These are phyloP conservation scores for Eucalyptus dawsonii DNA, from an alignment of 345 rosid genomes.

Conservation along the genomic window DNA sequence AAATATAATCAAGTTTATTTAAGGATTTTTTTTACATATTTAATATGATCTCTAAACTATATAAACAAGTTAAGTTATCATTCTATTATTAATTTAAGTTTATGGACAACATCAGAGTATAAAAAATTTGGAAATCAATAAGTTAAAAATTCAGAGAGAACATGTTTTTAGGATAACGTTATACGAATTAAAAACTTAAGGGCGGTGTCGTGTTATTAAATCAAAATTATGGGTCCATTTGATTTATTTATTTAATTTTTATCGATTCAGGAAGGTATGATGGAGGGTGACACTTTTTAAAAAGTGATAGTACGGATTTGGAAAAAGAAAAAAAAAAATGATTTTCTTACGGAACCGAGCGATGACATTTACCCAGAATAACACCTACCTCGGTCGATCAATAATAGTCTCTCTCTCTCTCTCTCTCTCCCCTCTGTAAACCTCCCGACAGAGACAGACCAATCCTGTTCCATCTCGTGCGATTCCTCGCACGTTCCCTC, in stretches of 20 bases:
- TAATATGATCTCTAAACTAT: not conserved
- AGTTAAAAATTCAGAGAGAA: fast-evolving
- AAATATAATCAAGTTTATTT: fast-evolving
- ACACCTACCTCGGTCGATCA: not conserved
- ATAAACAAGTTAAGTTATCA: not conserved
- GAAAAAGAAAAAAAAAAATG: not conserved
- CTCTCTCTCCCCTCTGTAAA: not conserved
- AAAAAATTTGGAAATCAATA: too few relatives aligned
- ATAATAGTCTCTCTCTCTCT: not conserved
- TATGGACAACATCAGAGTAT: not conserved
- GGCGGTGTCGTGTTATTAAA: not conserved
- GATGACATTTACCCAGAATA: not conserved
- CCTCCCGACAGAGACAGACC: not conserved
- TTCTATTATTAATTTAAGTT: too few relatives aligned
- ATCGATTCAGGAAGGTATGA: not conserved
- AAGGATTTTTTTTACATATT: too few relatives aligned
- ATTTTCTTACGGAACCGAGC: not conserved
- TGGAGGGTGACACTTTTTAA: not conserved
- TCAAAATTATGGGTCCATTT: too few relatives aligned
- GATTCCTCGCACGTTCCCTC: not conserved
- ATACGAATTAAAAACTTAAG: too few relatives aligned
- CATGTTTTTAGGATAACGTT: too few relatives aligned
- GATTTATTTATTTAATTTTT: too few relatives aligned
- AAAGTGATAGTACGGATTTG: not conserved
- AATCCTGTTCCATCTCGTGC: not conserved